These are phyloP conservation scores for Fraxinus sp. DNA, from an alignment of 305 asterid species.

Conservation along the genomic window DNA sequence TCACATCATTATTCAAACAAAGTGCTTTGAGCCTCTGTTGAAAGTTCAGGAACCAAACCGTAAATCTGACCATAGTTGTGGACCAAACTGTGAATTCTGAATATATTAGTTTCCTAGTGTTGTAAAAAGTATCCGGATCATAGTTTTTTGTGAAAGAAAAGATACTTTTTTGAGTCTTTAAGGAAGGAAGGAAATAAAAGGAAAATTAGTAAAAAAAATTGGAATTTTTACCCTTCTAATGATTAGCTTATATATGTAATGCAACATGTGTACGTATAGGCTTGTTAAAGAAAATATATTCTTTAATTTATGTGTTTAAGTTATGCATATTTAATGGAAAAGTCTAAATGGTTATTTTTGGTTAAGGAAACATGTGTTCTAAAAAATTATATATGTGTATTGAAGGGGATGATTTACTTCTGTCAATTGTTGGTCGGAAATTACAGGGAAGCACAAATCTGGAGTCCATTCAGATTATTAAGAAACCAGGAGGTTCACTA, in stretches of 20 bases:
- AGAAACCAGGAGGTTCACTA: constrained; percentile 86
- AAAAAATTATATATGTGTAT: neutral
- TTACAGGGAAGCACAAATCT: constrained; percentile 86
- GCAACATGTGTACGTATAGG: neutral
- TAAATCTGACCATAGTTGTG: neutral
- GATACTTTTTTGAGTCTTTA: neutral
- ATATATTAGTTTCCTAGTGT: neutral
- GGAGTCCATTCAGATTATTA: constrained; percentile 85
- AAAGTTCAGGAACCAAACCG: neutral
- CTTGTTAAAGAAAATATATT: neutral
- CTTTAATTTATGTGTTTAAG: neutral
- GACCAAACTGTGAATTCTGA: neutral
- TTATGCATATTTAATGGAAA: neutral
- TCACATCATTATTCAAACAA: neutral
- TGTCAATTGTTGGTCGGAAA: constrained; percentile 16
- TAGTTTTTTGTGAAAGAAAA: neutral
- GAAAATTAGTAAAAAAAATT: neutral
- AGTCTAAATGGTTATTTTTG: neutral
- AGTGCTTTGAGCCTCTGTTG: neutral
- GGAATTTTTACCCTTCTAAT: no score
- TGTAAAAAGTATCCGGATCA: neutral
- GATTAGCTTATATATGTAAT: neutral
- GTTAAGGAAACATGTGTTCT: neutral
- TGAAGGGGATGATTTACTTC: neutral
- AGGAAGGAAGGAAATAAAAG: neutral